Base-by-base conservation (phyloP, 768 basidiomycete species). In the Amanita muscaria region DNA sequence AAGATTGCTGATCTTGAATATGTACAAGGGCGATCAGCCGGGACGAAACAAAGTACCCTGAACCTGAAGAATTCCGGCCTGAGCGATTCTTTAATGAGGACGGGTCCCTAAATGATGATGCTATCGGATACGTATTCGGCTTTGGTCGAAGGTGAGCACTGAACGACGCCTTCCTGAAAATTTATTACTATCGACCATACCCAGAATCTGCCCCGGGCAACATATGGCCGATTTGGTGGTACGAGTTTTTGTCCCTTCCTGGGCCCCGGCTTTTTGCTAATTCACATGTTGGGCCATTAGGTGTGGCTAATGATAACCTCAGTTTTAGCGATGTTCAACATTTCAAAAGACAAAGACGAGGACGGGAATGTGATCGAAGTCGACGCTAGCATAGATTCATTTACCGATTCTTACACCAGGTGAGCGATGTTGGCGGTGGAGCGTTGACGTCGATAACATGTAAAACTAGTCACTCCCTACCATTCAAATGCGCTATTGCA, bases 71-170 rank as follows among this genome's bases (percentile, higher is more conserved):
- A 7, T 42, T 42, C 21, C 9, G 3, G 8, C 41, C 41, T 21
- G 41, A 42, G 22, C 30, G 41, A 22, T 42, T 42, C 21, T 42
- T 42, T 14, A 22, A 19, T 14, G 7, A 18, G 11, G 21, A 24
- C n/a, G 41, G 41, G 3, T 21, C 11, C 11, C 31, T 42, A 12
- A 32, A 31, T 30, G 41, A 32, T 5, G 41, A 56, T 32, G 48
- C 52, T 37, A 38, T 41, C 12, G 27, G 48, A 18, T 49, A 59
- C 12, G 42, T 51, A 9, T 65, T 64, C 44, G 64, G 63, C 2
- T 64, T 64, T 49, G 64, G 63, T n/a, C 55, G 64, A 46, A 52
- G 64, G 64, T 59, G 30, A 9, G 12, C 27, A 29, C 6, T 59
- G 30, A 9, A 29, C 27, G 12, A 29, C 12, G 12, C 27, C 27